Evolutionary conservation across 768 basidiomycete genomes (phyloP).

Genomic region (Ramaria rubella): DNA sequence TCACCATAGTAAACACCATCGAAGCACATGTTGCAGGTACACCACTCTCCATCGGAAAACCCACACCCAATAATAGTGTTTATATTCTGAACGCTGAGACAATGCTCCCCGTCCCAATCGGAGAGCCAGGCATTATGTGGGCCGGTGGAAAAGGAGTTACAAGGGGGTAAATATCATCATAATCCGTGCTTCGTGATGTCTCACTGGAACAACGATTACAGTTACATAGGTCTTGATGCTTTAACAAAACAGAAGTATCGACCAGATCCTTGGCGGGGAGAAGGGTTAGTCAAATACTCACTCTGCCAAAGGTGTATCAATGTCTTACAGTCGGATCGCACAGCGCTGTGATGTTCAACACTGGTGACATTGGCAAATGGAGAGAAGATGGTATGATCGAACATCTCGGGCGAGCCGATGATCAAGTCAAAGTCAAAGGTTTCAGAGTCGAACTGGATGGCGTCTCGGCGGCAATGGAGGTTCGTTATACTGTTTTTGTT

Average conservation of each 20-base stretch:
- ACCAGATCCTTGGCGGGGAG: slow-evolving; percentile 42
- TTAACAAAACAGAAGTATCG: slow-evolving; percentile 42
- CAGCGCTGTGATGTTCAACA: slow-evolving; percentile 50
- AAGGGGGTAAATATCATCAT: slow-evolving; percentile 46
- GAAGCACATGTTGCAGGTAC: slow-evolving; percentile 38
- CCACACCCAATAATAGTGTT: slow-evolving; percentile 20
- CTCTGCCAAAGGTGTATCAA: slow-evolving; percentile 12
- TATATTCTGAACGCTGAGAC: slow-evolving; percentile 30
- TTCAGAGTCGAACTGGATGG: slow-evolving; percentile 62
- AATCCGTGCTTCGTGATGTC: slow-evolving; percentile 40
- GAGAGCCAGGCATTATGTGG: slow-evolving; percentile 46
- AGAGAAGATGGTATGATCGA: slow-evolving; percentile 45
- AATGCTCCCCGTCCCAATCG: slow-evolving; percentile 26
- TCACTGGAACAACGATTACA: background rate
- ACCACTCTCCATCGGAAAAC: slow-evolving; percentile 40
- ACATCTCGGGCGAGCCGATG: slow-evolving; percentile 53
- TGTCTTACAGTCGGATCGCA: slow-evolving; percentile 15
- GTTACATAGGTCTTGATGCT: background rate
- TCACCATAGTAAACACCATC: slow-evolving; percentile 54
- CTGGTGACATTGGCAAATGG: slow-evolving; percentile 56
- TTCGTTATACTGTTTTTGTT: slow-evolving; percentile 18
- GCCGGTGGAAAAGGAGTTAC: slow-evolving; percentile 56
- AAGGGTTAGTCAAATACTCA: slow-evolving; percentile 31
- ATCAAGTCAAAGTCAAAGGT: slow-evolving; percentile 62
- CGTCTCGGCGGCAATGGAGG: slow-evolving; percentile 54